phyloP scores from a whole-genome alignment of 768 basidiomycete species.

The Kondoa subrosea region DNA sequence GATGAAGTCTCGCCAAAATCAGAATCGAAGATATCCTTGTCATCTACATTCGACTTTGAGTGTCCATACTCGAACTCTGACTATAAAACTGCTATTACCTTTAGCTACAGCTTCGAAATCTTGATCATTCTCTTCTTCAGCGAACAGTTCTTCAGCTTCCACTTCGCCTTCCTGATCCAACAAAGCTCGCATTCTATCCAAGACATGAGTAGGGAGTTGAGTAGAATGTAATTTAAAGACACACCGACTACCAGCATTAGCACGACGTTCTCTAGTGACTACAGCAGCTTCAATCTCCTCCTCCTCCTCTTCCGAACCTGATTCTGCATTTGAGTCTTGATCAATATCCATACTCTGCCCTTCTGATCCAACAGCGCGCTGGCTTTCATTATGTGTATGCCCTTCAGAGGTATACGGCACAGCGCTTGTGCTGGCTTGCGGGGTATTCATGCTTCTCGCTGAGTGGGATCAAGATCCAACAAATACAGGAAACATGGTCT shows the following conservation, averaged over 20 bases:
- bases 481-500: no score
- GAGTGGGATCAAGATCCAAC: no score
- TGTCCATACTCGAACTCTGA: neutral
- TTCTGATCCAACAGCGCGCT: no score
- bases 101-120: slow-evolving; percentile 47
- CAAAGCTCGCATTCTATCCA: slow-evolving; percentile 2
- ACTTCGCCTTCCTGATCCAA: slow-evolving; percentile 25
- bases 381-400: no score
- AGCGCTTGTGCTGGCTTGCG: no score
- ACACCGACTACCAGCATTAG: neutral
- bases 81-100: slow-evolving; percentile 35
- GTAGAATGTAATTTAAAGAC: neutral
- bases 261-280: neutral
- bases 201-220: neutral
- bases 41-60: slow-evolving; percentile 39
- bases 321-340: no score
- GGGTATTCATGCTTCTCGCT: no score
- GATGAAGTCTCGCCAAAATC: slow-evolving; percentile 69
- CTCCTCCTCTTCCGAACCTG: neutral
- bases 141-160: slow-evolving; percentile 41
- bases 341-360: no score
- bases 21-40: slow-evolving; percentile 63
- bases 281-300: neutral
- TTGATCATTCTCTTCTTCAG: slow-evolving; percentile 53
- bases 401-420: no score